Percentiles rank a stretch among this genome's conserved stretches.
Evolutionary conservation across 2,329 filamentous ascomycete genomes (phyloP).

Genomic region (Pseudocercospora musae): DNA sequence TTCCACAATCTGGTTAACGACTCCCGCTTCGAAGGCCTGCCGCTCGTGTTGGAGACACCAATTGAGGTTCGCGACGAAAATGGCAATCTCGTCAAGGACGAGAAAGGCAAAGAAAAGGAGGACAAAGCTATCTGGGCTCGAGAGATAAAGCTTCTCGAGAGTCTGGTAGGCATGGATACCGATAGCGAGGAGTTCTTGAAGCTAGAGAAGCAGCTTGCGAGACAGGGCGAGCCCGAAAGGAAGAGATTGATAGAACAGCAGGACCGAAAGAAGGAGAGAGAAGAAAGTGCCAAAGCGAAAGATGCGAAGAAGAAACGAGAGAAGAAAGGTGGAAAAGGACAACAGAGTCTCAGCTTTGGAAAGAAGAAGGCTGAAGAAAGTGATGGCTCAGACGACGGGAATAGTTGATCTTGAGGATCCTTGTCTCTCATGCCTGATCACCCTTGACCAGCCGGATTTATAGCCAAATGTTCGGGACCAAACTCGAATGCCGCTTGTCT

Average conservation of each 20-base stretch:
- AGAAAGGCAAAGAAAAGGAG: constrained; percentile 56
- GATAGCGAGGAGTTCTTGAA: constrained; percentile 69
- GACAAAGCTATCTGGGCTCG: constrained; percentile 83
- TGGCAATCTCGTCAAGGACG: constrained; percentile 51
- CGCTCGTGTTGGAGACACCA: constrained; percentile 95
- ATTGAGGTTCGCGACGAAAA: constrained; percentile 68
- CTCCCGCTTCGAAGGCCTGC: constrained; percentile 68
- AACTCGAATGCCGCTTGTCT: not conserved
- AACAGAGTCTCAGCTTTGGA: not conserved
- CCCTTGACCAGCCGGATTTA: not conserved
- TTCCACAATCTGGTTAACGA: constrained; percentile 93
- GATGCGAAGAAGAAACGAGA: constrained; percentile 35
- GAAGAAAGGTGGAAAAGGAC: constrained; percentile 3
- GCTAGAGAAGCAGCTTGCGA: constrained; percentile 63
- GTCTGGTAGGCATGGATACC: constrained; percentile 77
- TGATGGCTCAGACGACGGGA: not conserved
- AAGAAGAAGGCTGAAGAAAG: not conserved
- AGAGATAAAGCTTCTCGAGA: constrained; percentile 93
- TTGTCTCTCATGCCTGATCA: not conserved
- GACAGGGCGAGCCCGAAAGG: constrained; percentile 67
- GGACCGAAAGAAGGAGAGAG: constrained; percentile 67
- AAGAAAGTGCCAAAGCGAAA: constrained; percentile 44
- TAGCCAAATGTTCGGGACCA: not conserved
- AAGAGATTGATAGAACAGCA: constrained; percentile 74
- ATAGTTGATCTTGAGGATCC: not conserved